A percentile compares a stretch with the other conserved stretches of the same genome.
phyloP scores from a whole-genome alignment of 2,329 filamentous ascomycete species.

The Proliferodiscus dingleyae region DNA sequence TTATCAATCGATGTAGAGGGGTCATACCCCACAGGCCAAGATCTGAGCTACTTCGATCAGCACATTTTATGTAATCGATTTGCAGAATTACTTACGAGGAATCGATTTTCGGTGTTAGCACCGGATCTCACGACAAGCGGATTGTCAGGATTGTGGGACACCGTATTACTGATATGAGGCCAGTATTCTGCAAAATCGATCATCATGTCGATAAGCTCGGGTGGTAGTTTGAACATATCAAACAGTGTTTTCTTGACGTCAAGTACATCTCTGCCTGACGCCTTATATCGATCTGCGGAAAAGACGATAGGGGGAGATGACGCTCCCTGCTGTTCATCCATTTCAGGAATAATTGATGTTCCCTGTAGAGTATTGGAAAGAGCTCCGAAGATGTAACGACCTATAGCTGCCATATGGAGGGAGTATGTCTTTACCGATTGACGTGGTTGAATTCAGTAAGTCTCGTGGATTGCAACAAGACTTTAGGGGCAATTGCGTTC shows the following conservation, averaged over 20 bases:
- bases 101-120: conserved; percentile 32
- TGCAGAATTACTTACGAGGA: conserved; percentile 35
- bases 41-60: conserved; percentile 23
- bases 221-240: conserved; percentile 41
- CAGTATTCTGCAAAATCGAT: conserved; percentile 60
- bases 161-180: conserved; percentile 40
- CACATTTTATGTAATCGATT: background rate
- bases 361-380: background rate
- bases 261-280: conserved; percentile 45
- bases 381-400: background rate
- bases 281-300: conserved; percentile 24
- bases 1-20: background rate
- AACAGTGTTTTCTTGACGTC: conserved; percentile 45
- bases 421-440: too few species aligned
- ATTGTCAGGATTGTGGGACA: conserved; percentile 8
- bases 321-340: too few species aligned
- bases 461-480: too few species aligned
- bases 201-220: conserved; percentile 51
- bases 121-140: conserved; percentile 9
- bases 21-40: conserved; percentile 24
- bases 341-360: background rate
- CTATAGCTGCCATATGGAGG: background rate
- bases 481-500: too few species aligned
- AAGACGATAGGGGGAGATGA: background rate
- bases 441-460: too few species aligned